A percentile compares a stretch with the other conserved stretches of the same genome.
Conservation (phyloP, 164 flowering plant species). For the Magnolia kwangsiensis region DNA sequence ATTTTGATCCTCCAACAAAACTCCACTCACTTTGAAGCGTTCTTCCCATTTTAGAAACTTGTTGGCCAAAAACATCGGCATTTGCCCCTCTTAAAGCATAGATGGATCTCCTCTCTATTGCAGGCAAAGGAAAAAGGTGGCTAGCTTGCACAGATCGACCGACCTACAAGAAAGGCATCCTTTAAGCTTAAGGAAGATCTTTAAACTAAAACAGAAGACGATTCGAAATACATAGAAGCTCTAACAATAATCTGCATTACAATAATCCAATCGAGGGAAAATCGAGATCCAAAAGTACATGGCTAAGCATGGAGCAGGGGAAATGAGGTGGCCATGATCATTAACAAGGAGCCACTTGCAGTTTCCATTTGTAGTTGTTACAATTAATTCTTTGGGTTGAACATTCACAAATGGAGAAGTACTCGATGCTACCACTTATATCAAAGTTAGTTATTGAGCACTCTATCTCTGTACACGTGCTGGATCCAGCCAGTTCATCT, state of each 20-base stretch:
- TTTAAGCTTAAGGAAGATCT: background rate
- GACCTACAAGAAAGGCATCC: slow-evolving; percentile 13
- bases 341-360: too few relatives aligned
- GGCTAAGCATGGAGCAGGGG: background rate
- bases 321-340: too few relatives aligned
- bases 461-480: too few relatives aligned
- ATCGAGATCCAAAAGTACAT: background rate
- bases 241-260: too few relatives aligned
- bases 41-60: slow-evolving; percentile 14
- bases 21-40: slow-evolving; percentile 31
- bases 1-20: slow-evolving; percentile 41
- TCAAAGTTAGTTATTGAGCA: too few relatives aligned
- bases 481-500: too few relatives aligned
- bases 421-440: too few relatives aligned
- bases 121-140: slow-evolving; percentile 9
- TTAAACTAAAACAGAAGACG: background rate
- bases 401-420: too few relatives aligned
- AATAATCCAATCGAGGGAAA: too few relatives aligned
- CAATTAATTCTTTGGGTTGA: too few relatives aligned
- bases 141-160: slow-evolving; percentile 14
- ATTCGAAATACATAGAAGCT: too few relatives aligned
- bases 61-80: slow-evolving; percentile 13
- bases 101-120: slow-evolving; percentile 4
- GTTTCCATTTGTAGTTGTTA: too few relatives aligned
- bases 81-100: slow-evolving; percentile 9